Base-by-base conservation (phyloP, 2,329 filamentous ascomycete genomes). In the Xylaria sp. region DNA sequence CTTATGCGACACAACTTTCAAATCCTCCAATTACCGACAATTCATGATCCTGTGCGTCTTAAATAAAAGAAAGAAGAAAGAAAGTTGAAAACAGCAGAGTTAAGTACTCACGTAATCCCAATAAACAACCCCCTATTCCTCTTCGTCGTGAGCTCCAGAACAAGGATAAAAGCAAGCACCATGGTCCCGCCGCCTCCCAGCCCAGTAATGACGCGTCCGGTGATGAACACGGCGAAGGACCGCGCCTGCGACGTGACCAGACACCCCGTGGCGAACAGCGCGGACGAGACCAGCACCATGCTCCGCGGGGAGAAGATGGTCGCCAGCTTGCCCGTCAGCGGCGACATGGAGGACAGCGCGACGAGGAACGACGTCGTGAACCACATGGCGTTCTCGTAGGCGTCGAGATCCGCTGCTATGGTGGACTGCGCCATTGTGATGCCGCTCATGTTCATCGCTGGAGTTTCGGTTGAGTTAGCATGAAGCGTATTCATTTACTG, bases 341-440 rank as follows among this genome's bases (percentile, higher is more conserved):
- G 92, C 0, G 90, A 88, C 13, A 92, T 80, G 13, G 84, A 86
- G 34, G 86, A 93, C 86, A 85, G 84, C 73, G 82, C 78, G 70
- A 88, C 85, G 57, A 96, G 84, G 77, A 93, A 97, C 2, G 91
- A 85, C 39, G 91, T 93, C 8, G 91, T 94, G 78, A 96, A 94
- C 93, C 93, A 97, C 79, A 89, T 92, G 44, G 89, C 90, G 65
- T 89, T 83, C 65, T 90, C 89, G 75, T 93, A 94, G 1, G 92
- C 88, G 79, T 92, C 85, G 1, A 97, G 84, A 72, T 95, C 92
- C 8, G 86, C 87, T 1, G 93, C 92, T 72, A 97, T 93, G 59
- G 85, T 85, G 8, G 90, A 92, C 80, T 96, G 93, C 1, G 91
- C 92, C 65, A 94, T 94, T 6, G 92, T 92, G 77, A 97, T 90